Conservation (phyloP, 768 basidiomycete genomes). For the Tylopilus felleus region DNA sequence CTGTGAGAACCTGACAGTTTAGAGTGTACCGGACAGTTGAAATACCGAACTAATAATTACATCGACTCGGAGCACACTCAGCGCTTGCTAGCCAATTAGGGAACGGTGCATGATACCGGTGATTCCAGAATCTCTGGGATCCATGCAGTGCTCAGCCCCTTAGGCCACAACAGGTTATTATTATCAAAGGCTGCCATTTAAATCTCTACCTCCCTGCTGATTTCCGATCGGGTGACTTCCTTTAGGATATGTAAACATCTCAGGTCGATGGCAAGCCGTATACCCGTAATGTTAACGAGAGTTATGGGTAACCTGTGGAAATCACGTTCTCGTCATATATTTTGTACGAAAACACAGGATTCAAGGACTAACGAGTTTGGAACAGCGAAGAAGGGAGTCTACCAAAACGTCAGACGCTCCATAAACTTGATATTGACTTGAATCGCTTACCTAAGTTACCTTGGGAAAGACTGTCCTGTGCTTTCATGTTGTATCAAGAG, state of each 20-base stretch:
- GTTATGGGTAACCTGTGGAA: background rate
- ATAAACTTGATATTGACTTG: background rate
- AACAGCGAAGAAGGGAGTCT: background rate
- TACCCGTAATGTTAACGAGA: background rate
- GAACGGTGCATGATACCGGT: too few species aligned
- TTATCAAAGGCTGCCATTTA: background rate
- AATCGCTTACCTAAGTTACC: too few species aligned
- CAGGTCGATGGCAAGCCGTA: conserved; percentile 4
- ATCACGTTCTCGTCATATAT: background rate
- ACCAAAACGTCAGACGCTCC: background rate
- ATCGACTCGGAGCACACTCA: too few species aligned
- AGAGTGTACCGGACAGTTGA: too few species aligned
- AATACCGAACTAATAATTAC: too few species aligned
- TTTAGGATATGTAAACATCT: background rate
- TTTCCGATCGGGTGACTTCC: background rate
- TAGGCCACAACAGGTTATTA: background rate
- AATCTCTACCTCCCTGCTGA: background rate
- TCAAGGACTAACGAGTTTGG: background rate
- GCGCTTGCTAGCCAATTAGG: too few species aligned
- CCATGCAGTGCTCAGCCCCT: background rate
- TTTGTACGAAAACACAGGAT: background rate
- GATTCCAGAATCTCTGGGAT: background rate
- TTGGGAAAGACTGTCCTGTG: too few species aligned
- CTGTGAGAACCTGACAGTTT: background rate
- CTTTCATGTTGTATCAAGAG: background rate